Percentiles rank a stretch among this genome's conserved stretches.
These are phyloP conservation scores for Cudoniella acicularis DNA, from an alignment of 495 filamentous ascomycete species.

Conservation along the genomic window DNA sequence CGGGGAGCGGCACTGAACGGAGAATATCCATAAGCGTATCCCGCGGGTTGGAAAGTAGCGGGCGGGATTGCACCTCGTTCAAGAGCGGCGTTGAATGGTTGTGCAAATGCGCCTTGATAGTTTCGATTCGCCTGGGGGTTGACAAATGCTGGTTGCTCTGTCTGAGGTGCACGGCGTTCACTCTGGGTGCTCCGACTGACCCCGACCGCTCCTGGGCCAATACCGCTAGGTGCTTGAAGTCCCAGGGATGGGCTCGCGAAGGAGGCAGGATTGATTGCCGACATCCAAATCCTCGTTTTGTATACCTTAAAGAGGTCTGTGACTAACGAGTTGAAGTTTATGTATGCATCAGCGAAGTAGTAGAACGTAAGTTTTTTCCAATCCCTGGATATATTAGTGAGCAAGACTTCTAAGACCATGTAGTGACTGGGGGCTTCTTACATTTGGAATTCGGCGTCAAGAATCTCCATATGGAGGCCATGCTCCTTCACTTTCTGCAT, in stretches of 20 bases:
- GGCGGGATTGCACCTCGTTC: constrained; percentile 19
- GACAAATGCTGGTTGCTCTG: constrained; percentile 40
- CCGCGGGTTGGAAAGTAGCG: constrained; percentile 16
- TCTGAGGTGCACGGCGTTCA: constrained; percentile 44
- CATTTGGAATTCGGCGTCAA: constrained; percentile 99
- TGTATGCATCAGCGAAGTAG: constrained; percentile 96
- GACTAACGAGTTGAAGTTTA: constrained; percentile 97
- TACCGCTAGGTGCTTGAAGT: constrained; percentile 60
- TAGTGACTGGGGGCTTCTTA: constrained; percentile 48
- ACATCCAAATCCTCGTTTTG: constrained; percentile 99
- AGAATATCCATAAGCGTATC: constrained; percentile 36
- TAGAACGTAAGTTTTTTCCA: constrained; percentile 99
- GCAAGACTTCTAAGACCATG: not conserved
- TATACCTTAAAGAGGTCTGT: constrained; percentile 98
- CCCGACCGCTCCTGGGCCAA: constrained; percentile 58
- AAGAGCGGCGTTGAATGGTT: constrained; percentile 26
- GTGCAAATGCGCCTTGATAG: constrained; percentile 27
- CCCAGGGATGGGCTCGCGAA: constrained; percentile 81
- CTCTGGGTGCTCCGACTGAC: constrained; percentile 35
- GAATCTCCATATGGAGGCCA: constrained; percentile 93
- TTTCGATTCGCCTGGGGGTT: constrained; percentile 34
- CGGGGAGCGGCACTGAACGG: constrained; percentile 39
- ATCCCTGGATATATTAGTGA: constrained; percentile 57
- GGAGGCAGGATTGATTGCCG: constrained; percentile 94
- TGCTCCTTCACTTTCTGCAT: constrained; percentile 95